A percentile compares a stretch with the other conserved stretches of the same genome.
Evolutionary conservation across 1,139 yeast species (phyloP).

Genomic region (Saccharomycopsis phalli): DNA sequence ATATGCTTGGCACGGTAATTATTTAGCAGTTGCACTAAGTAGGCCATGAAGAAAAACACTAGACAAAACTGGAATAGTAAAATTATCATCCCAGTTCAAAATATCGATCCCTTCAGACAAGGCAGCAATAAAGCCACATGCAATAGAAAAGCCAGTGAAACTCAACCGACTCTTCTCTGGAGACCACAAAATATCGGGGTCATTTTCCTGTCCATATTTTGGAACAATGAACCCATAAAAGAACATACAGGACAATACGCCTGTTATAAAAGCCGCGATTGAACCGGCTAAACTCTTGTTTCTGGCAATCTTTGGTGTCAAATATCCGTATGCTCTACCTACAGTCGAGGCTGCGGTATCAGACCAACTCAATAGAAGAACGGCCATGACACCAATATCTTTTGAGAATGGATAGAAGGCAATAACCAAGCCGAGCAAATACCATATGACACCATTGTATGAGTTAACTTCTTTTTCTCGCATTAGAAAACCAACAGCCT

Average conservation of each 20-base stretch:
- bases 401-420: slow-evolving; percentile 67
- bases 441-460: slow-evolving; percentile 82
- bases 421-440: slow-evolving; percentile 64
- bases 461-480: slow-evolving; percentile 65
- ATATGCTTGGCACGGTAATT: slow-evolving; percentile 3
- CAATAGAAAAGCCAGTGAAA: slow-evolving; percentile 42
- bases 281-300: slow-evolving; percentile 87
- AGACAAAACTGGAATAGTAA: slow-evolving; percentile 85
- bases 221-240: slow-evolving; percentile 73
- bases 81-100: slow-evolving; percentile 76
- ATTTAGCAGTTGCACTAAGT: slow-evolving; percentile 29
- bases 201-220: slow-evolving; percentile 43
- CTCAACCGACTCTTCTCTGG: slow-evolving; percentile 49
- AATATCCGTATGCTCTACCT: slow-evolving; percentile 76
- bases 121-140: slow-evolving; percentile 76
- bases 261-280: slow-evolving; percentile 73
- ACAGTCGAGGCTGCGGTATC: slow-evolving; percentile 95
- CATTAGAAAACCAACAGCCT: slow-evolving; percentile 68
- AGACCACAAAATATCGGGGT: slow-evolving; percentile 45
- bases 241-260: slow-evolving; percentile 53
- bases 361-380: slow-evolving; percentile 85
- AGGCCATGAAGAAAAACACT: slow-evolving; percentile 50
- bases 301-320: slow-evolving; percentile 67
- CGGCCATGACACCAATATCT: slow-evolving; percentile 71
- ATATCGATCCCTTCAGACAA: slow-evolving; percentile 76